Evolutionary conservation across 2,329 filamentous ascomycete genomes (phyloP).

Genomic region (Alternaria sp.): DNA sequence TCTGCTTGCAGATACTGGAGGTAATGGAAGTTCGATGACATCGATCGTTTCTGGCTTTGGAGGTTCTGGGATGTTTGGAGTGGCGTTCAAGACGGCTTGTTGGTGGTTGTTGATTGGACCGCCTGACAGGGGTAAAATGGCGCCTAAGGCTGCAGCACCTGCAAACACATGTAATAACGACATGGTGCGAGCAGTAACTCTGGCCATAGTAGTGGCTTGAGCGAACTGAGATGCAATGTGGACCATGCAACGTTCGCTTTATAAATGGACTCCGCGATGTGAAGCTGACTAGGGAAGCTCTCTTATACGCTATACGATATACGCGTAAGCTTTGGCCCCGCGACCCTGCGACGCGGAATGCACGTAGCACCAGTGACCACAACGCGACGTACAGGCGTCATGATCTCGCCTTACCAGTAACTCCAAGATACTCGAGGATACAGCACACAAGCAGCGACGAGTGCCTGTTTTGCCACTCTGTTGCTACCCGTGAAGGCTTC

Average conservation of each 20-base stretch:
- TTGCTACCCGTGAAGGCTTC: not conserved
- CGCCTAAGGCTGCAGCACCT: not conserved
- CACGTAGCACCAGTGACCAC: not conserved
- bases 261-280: not conserved
- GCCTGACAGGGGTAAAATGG: not conserved
- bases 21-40: conserved; percentile 50
- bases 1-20: conserved; percentile 44
- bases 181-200: not conserved
- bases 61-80: not conserved
- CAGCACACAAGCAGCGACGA: not conserved
- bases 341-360: not conserved
- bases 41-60: conserved; percentile 25
- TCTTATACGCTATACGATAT: not conserved
- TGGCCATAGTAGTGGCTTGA: not conserved
- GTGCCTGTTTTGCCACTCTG: not conserved
- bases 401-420: not conserved
- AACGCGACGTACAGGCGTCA: not conserved
- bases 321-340: conserved; percentile 1
- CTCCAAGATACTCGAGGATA: not conserved
- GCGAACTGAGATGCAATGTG: not conserved
- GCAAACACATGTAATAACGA: not conserved
- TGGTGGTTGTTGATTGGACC: not conserved
- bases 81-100: not conserved
- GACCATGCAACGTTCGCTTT: not conserved
- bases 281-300: not conserved